These are phyloP conservation scores for Globisporangium orthogonon DNA, from an alignment of 352 stramenopile genomes.

Conservation along the genomic window DNA sequence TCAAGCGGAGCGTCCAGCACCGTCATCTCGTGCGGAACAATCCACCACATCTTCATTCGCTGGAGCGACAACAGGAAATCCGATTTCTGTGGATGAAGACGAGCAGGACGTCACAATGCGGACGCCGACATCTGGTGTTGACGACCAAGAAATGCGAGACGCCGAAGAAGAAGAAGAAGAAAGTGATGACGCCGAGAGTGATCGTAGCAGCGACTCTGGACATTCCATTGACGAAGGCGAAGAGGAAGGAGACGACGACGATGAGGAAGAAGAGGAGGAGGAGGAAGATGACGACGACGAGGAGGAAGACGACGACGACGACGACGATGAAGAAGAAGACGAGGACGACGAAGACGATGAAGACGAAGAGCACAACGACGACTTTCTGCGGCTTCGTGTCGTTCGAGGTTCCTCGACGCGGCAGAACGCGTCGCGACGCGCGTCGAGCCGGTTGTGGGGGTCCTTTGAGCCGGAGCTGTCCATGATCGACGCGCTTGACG, in stretches of 20 bases:
- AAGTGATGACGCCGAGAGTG: slow-evolving; percentile 51
- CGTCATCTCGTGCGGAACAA: background rate
- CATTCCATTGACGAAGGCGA: slow-evolving; percentile 37
- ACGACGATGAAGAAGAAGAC: slow-evolving; percentile 59
- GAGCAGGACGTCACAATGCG: slow-evolving; percentile 63
- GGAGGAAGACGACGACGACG: slow-evolving; percentile 46
- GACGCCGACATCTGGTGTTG: slow-evolving; percentile 34
- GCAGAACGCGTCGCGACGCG: slow-evolving; percentile 23
- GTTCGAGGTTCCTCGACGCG: slow-evolving; percentile 27
- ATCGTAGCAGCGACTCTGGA: slow-evolving; percentile 52
- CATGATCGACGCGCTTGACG: slow-evolving; percentile 65
- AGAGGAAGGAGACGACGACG: slow-evolving; percentile 16
- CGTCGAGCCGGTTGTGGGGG: slow-evolving; percentile 51
- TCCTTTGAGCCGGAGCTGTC: slow-evolving; percentile 67
- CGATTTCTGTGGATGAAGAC: slow-evolving; percentile 9
- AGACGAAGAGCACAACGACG: slow-evolving; percentile 56
- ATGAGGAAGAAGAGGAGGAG: slow-evolving; percentile 16
- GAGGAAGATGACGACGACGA: slow-evolving; percentile 59
- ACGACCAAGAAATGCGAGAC: slow-evolving; percentile 56
- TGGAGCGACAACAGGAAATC: background rate
- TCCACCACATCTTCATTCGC: background rate
- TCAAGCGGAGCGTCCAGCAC: background rate
- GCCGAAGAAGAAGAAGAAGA: slow-evolving; percentile 33
- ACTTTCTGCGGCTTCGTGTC: slow-evolving; percentile 43
- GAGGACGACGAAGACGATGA: slow-evolving; percentile 51